These are phyloP conservation scores for Prosopis cineraria DNA, from an alignment of 306 rosid genomes.

Conservation along the genomic window DNA sequence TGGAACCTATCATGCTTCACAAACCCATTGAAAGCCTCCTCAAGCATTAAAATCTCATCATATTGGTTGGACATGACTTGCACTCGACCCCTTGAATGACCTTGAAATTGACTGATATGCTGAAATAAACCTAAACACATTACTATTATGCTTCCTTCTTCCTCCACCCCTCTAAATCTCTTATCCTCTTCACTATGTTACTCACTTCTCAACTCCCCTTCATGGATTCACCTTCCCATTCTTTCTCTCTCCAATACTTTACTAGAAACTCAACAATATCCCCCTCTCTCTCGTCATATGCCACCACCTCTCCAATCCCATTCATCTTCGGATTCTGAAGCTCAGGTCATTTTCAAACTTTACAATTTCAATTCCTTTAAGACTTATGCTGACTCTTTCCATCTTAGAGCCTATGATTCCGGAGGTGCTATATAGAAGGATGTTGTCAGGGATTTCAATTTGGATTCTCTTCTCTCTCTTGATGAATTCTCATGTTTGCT, in stretches of 20 bases:
- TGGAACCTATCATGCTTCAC: no score
- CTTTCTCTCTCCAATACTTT: conserved; percentile 36
- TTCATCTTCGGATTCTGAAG: conserved; percentile 34
- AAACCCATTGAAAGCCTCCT: no score
- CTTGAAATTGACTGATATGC: no score
- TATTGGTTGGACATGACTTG: no score
- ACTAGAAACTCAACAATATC: conserved; percentile 31
- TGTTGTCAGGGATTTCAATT: conserved; percentile 34
- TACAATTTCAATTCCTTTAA: conserved; percentile 22
- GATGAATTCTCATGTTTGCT: conserved; percentile 58
- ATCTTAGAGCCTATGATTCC: conserved; percentile 40
- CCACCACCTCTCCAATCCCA: conserved; percentile 28
- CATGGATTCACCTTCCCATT: conserved; percentile 47
- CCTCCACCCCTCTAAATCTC: neutral
- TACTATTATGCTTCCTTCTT: neutral
- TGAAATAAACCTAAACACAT: no score
- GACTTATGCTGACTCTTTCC: conserved; percentile 25
- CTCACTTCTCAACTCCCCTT: conserved; percentile 44
- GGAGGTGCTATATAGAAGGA: conserved; percentile 9
- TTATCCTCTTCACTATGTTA: conserved; percentile 47
- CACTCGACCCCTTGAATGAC: no score
- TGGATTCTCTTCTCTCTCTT: conserved; percentile 58
- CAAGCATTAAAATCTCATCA: no score
- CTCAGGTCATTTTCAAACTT: conserved; percentile 19
- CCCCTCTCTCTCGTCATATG: conserved; percentile 39